These are phyloP conservation scores for Citrus glauca DNA, from an alignment of 345 rosid species.

Conservation along the genomic window DNA sequence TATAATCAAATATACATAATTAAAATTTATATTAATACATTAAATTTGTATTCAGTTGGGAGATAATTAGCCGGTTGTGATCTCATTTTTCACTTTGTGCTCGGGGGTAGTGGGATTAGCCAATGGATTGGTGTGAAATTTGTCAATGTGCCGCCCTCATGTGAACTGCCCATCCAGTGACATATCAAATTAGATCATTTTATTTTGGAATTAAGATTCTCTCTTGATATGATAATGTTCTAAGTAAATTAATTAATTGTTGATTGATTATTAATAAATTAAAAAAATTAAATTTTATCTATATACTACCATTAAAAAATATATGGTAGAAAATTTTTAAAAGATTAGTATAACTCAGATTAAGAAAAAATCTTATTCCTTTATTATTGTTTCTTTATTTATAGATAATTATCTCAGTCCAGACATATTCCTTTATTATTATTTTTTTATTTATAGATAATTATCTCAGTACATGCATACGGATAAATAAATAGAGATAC, in stretches of 20 bases:
- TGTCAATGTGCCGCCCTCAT: not conserved
- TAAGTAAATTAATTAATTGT: accelerated
- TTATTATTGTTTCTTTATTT: no score
- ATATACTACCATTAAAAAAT: accelerated
- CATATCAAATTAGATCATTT: not conserved
- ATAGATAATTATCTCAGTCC: no score
- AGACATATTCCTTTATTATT: no score
- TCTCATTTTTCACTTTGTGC: no score
- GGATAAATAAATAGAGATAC: not conserved
- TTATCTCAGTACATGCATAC: not conserved
- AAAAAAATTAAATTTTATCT: accelerated
- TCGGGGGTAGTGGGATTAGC: not conserved
- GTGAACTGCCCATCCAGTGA: no score
- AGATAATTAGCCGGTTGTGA: no score
- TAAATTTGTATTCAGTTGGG: no score
- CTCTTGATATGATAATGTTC: accelerated
- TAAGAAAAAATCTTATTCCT: accelerated
- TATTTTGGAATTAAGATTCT: not conserved
- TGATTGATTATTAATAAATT: no score
- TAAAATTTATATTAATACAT: no score
- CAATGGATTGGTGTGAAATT: not conserved
- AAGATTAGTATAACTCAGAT: accelerated
- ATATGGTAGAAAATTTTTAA: accelerated
- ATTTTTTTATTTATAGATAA: not conserved
- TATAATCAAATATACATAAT: no score